phyloP scores from a whole-genome alignment of 192 early-diverging fungal species.

The Rhizophagus sp. region DNA sequence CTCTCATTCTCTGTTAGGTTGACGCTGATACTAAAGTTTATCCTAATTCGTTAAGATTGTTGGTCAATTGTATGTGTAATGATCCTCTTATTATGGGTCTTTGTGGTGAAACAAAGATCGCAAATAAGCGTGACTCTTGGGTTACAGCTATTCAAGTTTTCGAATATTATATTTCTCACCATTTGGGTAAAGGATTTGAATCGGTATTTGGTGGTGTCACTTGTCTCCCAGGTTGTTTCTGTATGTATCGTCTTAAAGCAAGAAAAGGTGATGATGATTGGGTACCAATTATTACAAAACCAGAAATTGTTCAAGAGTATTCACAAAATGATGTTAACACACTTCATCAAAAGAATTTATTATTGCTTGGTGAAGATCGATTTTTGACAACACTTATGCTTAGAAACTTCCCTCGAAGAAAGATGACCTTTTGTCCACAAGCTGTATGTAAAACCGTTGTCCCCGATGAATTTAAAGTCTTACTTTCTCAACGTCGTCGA shows the following conservation, averaged over 20 bases:
- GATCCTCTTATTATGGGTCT: slow-evolving; percentile 90
- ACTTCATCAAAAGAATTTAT: slow-evolving; percentile 74
- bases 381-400: slow-evolving; percentile 90
- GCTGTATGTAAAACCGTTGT: slow-evolving; percentile 86
- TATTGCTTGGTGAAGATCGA: slow-evolving; percentile 87
- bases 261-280: slow-evolving; percentile 67
- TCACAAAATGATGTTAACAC: slow-evolving; percentile 80
- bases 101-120: slow-evolving; percentile 97
- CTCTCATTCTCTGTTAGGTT: slow-evolving; percentile 42
- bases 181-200: slow-evolving; percentile 63
- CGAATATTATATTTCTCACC: slow-evolving; percentile 98
- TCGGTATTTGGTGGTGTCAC: slow-evolving; percentile 91
- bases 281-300: slow-evolving; percentile 89
- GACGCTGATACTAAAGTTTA: slow-evolving; percentile 93
- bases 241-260: slow-evolving; percentile 95
- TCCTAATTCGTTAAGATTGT: slow-evolving; percentile 70
- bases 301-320: slow-evolving; percentile 88
- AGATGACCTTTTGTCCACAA: slow-evolving; percentile 85
- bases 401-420: slow-evolving; percentile 81
- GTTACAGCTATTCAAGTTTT: slow-evolving; percentile 95
- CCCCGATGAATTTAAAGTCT: slow-evolving; percentile 77
- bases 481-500: slow-evolving; percentile 87
- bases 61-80: slow-evolving; percentile 90
- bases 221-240: slow-evolving; percentile 96
- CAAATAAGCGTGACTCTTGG: slow-evolving; percentile 92